These are phyloP conservation scores for Epithele typhae DNA, from an alignment of 768 basidiomycete species.

Conservation along the genomic window DNA sequence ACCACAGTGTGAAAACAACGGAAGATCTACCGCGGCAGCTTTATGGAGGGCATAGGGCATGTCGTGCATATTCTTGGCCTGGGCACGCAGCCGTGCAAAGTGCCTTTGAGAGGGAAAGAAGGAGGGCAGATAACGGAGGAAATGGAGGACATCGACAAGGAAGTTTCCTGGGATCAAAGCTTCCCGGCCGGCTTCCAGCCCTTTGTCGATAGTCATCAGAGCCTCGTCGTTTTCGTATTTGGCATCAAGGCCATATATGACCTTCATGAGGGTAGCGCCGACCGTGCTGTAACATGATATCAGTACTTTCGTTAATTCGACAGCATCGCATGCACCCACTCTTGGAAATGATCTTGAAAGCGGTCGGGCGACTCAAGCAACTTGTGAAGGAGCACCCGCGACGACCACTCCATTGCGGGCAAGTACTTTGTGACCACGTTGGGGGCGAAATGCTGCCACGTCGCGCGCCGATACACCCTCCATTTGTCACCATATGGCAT, in stretches of 20 bases:
- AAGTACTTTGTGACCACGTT: background rate
- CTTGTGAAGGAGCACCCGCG: constrained; percentile 5
- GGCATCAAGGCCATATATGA: background rate
- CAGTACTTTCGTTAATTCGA: too few relatives aligned
- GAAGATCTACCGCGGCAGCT: too few relatives aligned
- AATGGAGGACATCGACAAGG: background rate
- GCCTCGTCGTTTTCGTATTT: background rate
- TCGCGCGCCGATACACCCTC: constrained; percentile 9
- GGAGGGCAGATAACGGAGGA: background rate
- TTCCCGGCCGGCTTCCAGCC: background rate
- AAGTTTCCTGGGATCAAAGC: background rate
- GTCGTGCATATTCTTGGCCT: too few relatives aligned
- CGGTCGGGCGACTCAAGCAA: constrained; percentile 2
- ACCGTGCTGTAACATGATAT: background rate
- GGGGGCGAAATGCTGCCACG: constrained; percentile 9
- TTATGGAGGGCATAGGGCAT: too few relatives aligned
- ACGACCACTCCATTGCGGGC: background rate
- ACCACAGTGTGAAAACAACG: too few relatives aligned
- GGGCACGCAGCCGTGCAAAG: background rate
- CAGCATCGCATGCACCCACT: background rate
- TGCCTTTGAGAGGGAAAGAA: background rate
- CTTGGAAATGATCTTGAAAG: background rate
- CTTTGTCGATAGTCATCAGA: background rate
- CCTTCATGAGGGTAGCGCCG: background rate
- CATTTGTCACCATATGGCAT: constrained; percentile 6